Percentiles rank a stretch among this genome's conserved stretches.
Evolutionary conservation across 805 yeast species (phyloP).

Genomic region (Komagataella pastoris): DNA sequence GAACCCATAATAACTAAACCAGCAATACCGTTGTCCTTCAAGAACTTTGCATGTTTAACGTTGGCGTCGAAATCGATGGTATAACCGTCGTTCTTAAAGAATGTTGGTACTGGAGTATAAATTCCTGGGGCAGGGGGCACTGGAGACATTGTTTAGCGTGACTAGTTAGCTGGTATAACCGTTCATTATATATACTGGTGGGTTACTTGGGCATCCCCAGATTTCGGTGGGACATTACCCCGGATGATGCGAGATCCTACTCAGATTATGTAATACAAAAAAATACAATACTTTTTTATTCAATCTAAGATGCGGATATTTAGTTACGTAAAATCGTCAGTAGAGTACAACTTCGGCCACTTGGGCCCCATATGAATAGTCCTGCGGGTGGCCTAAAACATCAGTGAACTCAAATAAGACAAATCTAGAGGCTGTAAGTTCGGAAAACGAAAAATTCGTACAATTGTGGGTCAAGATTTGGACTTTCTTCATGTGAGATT

Average conservation of each 20-base stretch:
- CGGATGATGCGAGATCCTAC: background rate
- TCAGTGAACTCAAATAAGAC: background rate
- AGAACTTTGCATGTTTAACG: conserved; percentile 27
- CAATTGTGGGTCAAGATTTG: background rate
- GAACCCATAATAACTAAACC: conserved; percentile 40
- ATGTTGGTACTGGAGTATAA: conserved; percentile 42
- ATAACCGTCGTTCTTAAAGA: conserved; percentile 27
- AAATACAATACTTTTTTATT: background rate
- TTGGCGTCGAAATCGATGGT: conserved; percentile 32
- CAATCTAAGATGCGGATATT: background rate
- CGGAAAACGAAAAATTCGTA: background rate
- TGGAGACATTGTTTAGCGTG: background rate
- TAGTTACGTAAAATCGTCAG: background rate
- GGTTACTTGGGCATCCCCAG: background rate
- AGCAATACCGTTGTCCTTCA: conserved; percentile 27
- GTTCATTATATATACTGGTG: background rate
- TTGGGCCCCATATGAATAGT: background rate
- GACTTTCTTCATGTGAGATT: background rate
- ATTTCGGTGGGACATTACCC: background rate
- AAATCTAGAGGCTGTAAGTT: background rate
- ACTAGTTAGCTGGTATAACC: background rate
- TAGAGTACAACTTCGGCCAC: background rate
- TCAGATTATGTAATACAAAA: background rate
- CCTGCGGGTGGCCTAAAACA: background rate
- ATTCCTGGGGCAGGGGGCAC: conserved; percentile 24